A percentile compares a stretch with the other conserved stretches of the same genome.
Evolutionary conservation across 1,284 basidiomycete species (phyloP).

Genomic region (Cryptococcus sp.): DNA sequence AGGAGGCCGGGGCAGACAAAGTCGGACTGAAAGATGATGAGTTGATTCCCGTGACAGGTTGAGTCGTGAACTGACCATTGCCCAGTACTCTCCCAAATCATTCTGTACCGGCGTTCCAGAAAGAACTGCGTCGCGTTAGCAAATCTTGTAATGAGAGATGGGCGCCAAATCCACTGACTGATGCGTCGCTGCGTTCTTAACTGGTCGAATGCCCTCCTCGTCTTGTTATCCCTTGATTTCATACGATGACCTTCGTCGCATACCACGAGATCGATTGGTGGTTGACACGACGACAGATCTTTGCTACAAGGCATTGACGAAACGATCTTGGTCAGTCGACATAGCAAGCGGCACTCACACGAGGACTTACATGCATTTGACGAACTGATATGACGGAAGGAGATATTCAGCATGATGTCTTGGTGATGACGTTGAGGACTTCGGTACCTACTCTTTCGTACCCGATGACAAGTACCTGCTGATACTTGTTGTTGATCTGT

Average conservation of each 20-base stretch:
- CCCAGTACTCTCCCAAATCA: constrained; percentile 90
- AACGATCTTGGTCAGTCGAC: background rate
- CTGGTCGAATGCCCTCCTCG: constrained; percentile 81
- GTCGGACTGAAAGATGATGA: constrained; percentile 63
- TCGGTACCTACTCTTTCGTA: constrained; percentile 68
- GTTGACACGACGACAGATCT: constrained; percentile 55
- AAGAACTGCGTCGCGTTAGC: constrained; percentile 61
- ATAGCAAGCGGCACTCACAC: too few species aligned
- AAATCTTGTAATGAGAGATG: background rate
- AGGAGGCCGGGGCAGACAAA: constrained; percentile 92
- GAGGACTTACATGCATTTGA: too few species aligned
- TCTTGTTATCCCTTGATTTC: constrained; percentile 88
- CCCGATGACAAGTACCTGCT: constrained; percentile 86
- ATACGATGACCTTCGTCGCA: constrained; percentile 98
- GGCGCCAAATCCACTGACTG: constrained; percentile 33
- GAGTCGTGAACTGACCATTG: constrained; percentile 68
- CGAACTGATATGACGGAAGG: too few species aligned
- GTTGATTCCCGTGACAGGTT: background rate
- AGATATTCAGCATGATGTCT: too few species aligned
- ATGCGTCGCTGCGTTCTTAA: constrained; percentile 73
- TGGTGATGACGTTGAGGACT: too few species aligned
- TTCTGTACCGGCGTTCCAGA: constrained; percentile 99
- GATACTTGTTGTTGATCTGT: constrained; percentile 62
- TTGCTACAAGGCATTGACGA: constrained; percentile 37
- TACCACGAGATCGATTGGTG: constrained; percentile 87